A percentile compares a stretch with the other conserved stretches of the same genome.
Conservation (phyloP, 1,139 yeast species). For the Williopsis jadinii region DNA sequence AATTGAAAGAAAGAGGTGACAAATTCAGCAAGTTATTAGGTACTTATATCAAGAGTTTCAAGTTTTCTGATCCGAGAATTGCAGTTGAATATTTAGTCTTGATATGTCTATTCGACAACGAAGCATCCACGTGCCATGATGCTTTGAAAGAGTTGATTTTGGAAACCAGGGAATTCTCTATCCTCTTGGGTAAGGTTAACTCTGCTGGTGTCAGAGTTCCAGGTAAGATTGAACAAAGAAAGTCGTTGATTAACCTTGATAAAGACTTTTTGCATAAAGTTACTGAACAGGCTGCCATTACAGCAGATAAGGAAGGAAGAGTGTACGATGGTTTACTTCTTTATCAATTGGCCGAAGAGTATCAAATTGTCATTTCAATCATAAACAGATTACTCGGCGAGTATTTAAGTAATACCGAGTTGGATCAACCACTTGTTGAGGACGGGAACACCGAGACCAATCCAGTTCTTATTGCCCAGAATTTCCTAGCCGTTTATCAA, state of each 20-base stretch:
- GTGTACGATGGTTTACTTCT: slow-evolving; percentile 77
- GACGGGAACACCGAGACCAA: slow-evolving; percentile 32
- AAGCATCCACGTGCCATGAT: slow-evolving; percentile 61
- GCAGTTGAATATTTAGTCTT: slow-evolving; percentile 84
- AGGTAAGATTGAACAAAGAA: slow-evolving; percentile 79
- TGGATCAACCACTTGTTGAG: slow-evolving; percentile 49
- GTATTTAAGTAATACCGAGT: slow-evolving; percentile 63
- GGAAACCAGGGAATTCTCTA: slow-evolving; percentile 78
- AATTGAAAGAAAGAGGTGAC: slow-evolving; percentile 31
- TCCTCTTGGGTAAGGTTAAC: slow-evolving; percentile 74
- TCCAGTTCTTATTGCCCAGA: slow-evolving; percentile 49
- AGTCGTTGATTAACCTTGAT: slow-evolving; percentile 57
- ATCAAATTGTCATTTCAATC: slow-evolving; percentile 72
- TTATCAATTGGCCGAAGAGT: slow-evolving; percentile 85
- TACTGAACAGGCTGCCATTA: slow-evolving; percentile 77
- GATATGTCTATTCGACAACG: slow-evolving; percentile 51
- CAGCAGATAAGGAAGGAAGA: slow-evolving; percentile 91
- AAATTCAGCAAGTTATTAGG: slow-evolving; percentile 58
- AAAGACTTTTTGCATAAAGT: slow-evolving; percentile 55
- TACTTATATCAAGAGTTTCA: slow-evolving; percentile 73
- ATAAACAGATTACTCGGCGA: slow-evolving; percentile 79
- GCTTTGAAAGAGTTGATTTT: slow-evolving; percentile 79
- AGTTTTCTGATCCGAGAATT: slow-evolving; percentile 78
- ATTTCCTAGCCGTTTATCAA: slow-evolving; percentile 42
- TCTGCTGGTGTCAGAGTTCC: slow-evolving; percentile 70